Percentiles rank a stretch among this genome's conserved stretches.
Evolutionary conservation across 768 basidiomycete species (phyloP).

Genomic region (Xanthoconium stramineum): DNA sequence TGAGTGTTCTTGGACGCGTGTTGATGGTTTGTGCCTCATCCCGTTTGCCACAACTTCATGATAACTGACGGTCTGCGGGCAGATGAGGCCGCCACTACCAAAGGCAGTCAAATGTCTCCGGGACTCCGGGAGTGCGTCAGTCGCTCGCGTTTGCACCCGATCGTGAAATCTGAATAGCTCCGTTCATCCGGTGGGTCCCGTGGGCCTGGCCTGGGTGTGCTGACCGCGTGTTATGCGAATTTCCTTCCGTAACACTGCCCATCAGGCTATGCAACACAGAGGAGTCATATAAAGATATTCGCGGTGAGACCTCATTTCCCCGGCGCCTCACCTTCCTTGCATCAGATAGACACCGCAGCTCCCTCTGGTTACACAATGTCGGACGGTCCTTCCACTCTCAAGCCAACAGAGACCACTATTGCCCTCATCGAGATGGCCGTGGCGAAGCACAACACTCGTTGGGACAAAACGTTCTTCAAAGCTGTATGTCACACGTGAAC

Average conservation of each 20-base stretch:
- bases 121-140: background rate
- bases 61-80: background rate
- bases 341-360: constrained; percentile 1
- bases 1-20: background rate
- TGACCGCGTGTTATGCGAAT: background rate
- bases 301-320: background rate
- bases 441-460: constrained; percentile 61
- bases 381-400: constrained; percentile 45
- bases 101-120: background rate
- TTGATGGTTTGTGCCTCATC: background rate
- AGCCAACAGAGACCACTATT: constrained; percentile 55
- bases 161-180: background rate
- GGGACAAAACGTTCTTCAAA: constrained; percentile 61
- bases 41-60: background rate
- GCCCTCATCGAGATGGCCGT: constrained; percentile 55
- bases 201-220: background rate
- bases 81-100: background rate
- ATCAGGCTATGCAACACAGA: background rate
- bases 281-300: constrained; percentile 18
- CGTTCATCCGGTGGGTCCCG: constrained; percentile 7
- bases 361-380: constrained; percentile 12
- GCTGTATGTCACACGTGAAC: constrained; percentile 44
- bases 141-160: background rate
- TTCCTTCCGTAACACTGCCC: constrained; percentile 8
- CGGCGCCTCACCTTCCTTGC: background rate